phyloP scores from a whole-genome alignment of 2,329 filamentous ascomycete genomes.

The Calonectria ilicicola region DNA sequence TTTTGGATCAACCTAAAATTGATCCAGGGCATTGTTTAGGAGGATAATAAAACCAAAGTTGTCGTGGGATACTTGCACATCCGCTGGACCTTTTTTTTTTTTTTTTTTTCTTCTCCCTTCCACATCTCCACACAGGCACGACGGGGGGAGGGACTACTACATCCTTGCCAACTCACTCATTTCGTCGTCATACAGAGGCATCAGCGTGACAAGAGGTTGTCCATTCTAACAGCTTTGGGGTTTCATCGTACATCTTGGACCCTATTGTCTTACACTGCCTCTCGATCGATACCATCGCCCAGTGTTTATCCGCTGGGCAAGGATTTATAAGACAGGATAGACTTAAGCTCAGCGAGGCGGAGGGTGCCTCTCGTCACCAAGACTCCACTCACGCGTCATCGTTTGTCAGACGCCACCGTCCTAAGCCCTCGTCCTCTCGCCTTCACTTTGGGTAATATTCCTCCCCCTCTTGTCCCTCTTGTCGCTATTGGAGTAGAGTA shows the following conservation, averaged over 20 bases:
- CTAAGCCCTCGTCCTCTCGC: slow-evolving; percentile 15
- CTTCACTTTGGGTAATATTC: not conserved
- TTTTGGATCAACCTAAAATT: slow-evolving; percentile 3
- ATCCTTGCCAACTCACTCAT: not conserved
- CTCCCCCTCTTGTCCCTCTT: not conserved
- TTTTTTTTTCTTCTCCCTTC: too few species aligned
- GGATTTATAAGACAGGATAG: not conserved
- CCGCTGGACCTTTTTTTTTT: not conserved
- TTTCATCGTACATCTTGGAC: not conserved
- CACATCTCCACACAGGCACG: not conserved
- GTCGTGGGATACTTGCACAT: not conserved
- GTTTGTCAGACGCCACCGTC: slow-evolving; percentile 38
- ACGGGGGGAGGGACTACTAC: not conserved
- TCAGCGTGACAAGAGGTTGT: not conserved
- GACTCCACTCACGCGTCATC: slow-evolving; percentile 38
- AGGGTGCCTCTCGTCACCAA: slow-evolving; percentile 10
- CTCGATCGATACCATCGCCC: not conserved
- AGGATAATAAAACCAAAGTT: not conserved
- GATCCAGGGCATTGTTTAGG: not conserved
- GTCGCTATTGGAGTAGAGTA: not conserved
- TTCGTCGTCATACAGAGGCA: not conserved
- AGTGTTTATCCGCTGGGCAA: not conserved
- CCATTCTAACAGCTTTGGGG: not conserved
- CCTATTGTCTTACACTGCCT: slow-evolving; percentile 5
- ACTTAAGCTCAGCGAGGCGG: not conserved